Percentiles rank a stretch among this genome's conserved stretches.
These are phyloP conservation scores for Syzygium oleosum DNA, from an alignment of 345 rosid species.

Conservation along the genomic window DNA sequence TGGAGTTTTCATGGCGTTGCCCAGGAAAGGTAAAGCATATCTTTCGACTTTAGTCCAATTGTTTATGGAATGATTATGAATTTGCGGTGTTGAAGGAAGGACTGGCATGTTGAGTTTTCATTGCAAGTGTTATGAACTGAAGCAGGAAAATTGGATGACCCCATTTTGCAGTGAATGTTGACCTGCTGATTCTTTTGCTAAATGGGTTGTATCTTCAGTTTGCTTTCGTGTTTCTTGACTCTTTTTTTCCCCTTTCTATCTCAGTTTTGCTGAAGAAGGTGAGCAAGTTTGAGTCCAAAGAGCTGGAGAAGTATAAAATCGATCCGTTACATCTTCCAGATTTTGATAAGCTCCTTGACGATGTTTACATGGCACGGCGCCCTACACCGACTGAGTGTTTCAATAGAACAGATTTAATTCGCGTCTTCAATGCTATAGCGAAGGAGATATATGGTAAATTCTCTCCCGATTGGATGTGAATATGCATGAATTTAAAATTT, in stretches of 20 bases:
- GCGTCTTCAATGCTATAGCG: constrained; percentile 28
- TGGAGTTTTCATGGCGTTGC: constrained; percentile 4
- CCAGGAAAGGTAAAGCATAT: constrained; percentile 3
- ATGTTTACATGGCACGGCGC: constrained; percentile 11
- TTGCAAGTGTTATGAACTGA: neutral
- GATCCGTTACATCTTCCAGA: constrained; percentile 5
- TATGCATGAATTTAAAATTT: neutral
- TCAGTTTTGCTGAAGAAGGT: constrained; percentile 20
- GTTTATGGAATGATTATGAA: neutral
- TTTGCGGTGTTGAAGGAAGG: neutral
- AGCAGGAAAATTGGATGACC: neutral
- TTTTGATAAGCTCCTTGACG: constrained; percentile 25
- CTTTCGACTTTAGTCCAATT: neutral
- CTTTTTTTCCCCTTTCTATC: neutral
- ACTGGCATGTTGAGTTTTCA: neutral
- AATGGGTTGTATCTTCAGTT: neutral
- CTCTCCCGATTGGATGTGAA: neutral
- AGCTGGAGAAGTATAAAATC: constrained; percentile 14
- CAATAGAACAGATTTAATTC: constrained; percentile 25
- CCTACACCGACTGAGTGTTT: constrained; percentile 28
- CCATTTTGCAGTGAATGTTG: neutral
- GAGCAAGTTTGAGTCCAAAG: constrained; percentile 19
- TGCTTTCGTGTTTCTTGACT: neutral
- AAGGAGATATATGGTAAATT: constrained; percentile 32
- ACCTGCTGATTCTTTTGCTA: neutral